These are phyloP conservation scores for Candida incommunis DNA, from an alignment of 805 yeast species.

Conservation along the genomic window DNA sequence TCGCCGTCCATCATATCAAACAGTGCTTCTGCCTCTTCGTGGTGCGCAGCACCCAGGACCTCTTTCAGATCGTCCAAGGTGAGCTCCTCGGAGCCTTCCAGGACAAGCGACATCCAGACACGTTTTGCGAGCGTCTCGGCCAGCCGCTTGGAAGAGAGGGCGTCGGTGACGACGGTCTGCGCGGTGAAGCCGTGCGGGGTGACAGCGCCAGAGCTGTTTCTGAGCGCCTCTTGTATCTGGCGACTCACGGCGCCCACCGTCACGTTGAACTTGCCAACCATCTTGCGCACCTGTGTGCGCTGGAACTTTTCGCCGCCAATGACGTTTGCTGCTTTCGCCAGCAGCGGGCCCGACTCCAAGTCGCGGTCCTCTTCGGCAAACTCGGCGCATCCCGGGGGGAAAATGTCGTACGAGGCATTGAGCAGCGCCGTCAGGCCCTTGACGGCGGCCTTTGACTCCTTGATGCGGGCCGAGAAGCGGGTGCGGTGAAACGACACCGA, in stretches of 20 bases:
- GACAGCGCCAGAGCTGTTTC: constrained; percentile 12
- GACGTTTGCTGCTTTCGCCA: constrained; percentile 5
- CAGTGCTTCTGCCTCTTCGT: constrained; percentile 18
- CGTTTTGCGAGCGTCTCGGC: constrained; percentile 22
- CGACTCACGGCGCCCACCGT: constrained; percentile 17
- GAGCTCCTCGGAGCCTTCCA: constrained; percentile 22
- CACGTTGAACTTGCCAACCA: constrained; percentile 15
- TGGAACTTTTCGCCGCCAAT: constrained; percentile 1
- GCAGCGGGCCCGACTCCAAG: constrained; percentile 15
- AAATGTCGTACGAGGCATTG: constrained; percentile 19
- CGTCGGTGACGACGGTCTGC: constrained; percentile 19
- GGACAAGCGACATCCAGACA: constrained; percentile 27
- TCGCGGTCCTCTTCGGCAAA: constrained; percentile 22
- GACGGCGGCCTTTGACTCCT: constrained; percentile 21
- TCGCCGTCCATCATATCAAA: constrained; percentile 23
- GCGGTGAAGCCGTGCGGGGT: constrained; percentile 5
- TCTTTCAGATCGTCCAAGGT: constrained; percentile 20
- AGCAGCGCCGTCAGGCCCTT: constrained; percentile 18
- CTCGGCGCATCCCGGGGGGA: constrained; percentile 22
- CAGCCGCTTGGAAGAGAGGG: constrained; percentile 16
- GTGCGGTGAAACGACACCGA: constrained; percentile 27
- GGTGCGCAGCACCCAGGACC: constrained; percentile 18
- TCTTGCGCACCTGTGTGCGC: constrained; percentile 1
- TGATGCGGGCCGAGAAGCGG: constrained; percentile 24
- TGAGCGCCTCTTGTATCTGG: constrained; percentile 10